Evolutionary conservation across 306 rosid genomes (phyloP).

Genomic region (Ochetophila trinervis): DNA sequence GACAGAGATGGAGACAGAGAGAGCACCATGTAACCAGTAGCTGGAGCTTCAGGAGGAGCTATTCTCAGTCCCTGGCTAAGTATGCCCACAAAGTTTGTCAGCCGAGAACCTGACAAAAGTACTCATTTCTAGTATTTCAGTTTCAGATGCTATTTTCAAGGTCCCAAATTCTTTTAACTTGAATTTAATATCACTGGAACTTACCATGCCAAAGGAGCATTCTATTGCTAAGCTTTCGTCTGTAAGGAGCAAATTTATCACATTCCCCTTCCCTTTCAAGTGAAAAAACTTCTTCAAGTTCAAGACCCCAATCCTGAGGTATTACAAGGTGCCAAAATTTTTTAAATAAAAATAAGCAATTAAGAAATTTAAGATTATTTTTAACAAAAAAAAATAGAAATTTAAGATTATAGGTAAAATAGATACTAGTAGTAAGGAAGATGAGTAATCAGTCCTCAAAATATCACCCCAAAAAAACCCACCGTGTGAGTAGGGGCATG

Average conservation of each 20-base stretch:
- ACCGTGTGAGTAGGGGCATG: conserved; percentile 98
- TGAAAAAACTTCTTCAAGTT: conserved; percentile 88
- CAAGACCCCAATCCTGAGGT: conserved; percentile 90
- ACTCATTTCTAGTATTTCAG: conserved; percentile 10
- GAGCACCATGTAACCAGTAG: conserved; percentile 93
- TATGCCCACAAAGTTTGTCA: conserved; percentile 92
- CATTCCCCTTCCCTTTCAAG: conserved; percentile 88
- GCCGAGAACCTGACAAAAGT: conserved; percentile 66
- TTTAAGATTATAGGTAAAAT: not conserved
- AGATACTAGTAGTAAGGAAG: conserved; percentile 5
- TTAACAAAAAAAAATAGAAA: too few species aligned
- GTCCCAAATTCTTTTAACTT: not conserved
- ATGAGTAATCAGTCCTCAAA: not conserved
- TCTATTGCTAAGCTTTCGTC: conserved; percentile 66
- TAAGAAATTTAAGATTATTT: conserved; percentile 1
- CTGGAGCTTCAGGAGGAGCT: conserved; percentile 99
- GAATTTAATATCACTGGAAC: conserved; percentile 21
- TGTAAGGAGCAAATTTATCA: conserved; percentile 62
- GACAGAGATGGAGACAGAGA: conserved; percentile 9
- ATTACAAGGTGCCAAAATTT: conserved; percentile 21
- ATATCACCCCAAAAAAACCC: conserved; percentile 25
- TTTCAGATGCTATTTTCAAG: conserved; percentile 15
- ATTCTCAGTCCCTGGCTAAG: conserved; percentile 96
- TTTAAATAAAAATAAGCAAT: not conserved
- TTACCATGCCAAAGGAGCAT: conserved; percentile 99